Base-by-base conservation (phyloP, 2,329 filamentous ascomycete genomes). In the Tolypocladium ophioglossoides region DNA sequence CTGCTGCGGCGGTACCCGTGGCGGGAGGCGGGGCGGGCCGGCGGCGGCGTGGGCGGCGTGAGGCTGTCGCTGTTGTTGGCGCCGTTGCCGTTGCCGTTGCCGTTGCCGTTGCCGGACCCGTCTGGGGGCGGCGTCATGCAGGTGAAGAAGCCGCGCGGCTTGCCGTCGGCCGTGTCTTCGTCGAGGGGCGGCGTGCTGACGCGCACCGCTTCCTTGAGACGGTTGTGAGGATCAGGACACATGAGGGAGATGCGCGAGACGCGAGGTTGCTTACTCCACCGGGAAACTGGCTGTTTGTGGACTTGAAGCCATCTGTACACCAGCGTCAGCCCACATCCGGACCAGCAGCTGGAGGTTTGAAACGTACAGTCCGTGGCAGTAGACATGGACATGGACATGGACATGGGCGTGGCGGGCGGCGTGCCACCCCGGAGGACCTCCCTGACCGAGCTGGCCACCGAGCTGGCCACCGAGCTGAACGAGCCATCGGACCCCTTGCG, bases 171-270 rank as follows among this genome's bases (percentile, higher is more conserved):
- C 10, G 67, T 69, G 41, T 67, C 64, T 55, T 75, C 70, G 22
- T 68, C 68, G 22, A 76, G 59, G 0, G 74, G 74, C 1, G 77
- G 77, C 3, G 76, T 78, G 51, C 69, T 70, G 14, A 79, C 63
- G 5, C 76, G 70, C n/a, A 64, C 70, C 6, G 77, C 77, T 66
- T 79, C 76, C 77, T 79, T 18, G 5, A 18, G 22, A 14, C 10
- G 11, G 9, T 1, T n/a, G 27, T 48, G 10, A 48, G 44, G 1
- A 34, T 48, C 44, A 20, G 30, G 44, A 20, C 18, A 34, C 2
- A 9, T 14, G 16, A 3, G 14, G 4, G 16, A 27, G 5, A 5
- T 20, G 10, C 18, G 44, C 9, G 11, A 38, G 14, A 14, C 8
- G 11, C 32, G 3, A 39, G 1, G 7, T 2, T 12, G 63, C 66